Percentiles rank a stretch among this genome's conserved stretches.
Evolutionary conservation across 768 basidiomycete genomes (phyloP).

Genomic region (Agaricus sinodeliciosus): DNA sequence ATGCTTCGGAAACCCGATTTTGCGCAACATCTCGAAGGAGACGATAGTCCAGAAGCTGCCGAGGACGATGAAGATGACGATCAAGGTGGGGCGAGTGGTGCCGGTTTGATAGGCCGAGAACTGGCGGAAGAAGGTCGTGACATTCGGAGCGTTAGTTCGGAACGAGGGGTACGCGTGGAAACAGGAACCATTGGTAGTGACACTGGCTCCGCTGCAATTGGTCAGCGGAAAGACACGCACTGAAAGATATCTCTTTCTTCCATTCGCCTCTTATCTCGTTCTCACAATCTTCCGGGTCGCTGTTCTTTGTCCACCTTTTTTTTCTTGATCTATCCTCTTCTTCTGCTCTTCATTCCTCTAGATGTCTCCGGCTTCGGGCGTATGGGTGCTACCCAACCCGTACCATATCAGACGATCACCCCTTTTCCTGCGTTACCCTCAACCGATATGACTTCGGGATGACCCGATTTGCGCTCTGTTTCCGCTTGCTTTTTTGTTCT

Average conservation of each 20-base stretch:
- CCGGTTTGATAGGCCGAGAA: constrained; percentile 57
- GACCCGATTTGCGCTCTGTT: neutral
- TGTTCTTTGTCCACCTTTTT: neutral
- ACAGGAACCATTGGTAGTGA: constrained; percentile 12
- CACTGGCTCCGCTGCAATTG: constrained; percentile 6
- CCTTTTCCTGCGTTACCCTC: constrained; percentile 1
- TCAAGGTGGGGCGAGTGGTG: constrained; percentile 10
- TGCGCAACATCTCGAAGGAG: constrained; percentile 55
- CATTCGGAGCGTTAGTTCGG: constrained; percentile 76
- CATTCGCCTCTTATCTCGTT: neutral
- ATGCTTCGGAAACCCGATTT: constrained; percentile 89
- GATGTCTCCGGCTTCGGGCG: neutral
- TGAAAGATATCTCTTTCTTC: constrained; percentile 5
- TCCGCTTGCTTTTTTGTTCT: neutral
- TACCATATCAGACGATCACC: neutral
- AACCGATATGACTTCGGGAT: neutral
- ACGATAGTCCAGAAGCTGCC: constrained; percentile 45
- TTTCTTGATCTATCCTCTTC: constrained; percentile 4
- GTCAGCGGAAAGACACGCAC: constrained; percentile 9
- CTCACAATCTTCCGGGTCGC: constrained; percentile 1
- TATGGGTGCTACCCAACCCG: neutral
- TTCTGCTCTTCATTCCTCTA: neutral
- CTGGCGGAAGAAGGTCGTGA: constrained; percentile 88
- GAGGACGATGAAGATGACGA: constrained; percentile 23
- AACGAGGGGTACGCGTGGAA: constrained; percentile 75